These are phyloP conservation scores for Tricholoma terreum DNA, from an alignment of 768 basidiomycete species.

Conservation along the genomic window DNA sequence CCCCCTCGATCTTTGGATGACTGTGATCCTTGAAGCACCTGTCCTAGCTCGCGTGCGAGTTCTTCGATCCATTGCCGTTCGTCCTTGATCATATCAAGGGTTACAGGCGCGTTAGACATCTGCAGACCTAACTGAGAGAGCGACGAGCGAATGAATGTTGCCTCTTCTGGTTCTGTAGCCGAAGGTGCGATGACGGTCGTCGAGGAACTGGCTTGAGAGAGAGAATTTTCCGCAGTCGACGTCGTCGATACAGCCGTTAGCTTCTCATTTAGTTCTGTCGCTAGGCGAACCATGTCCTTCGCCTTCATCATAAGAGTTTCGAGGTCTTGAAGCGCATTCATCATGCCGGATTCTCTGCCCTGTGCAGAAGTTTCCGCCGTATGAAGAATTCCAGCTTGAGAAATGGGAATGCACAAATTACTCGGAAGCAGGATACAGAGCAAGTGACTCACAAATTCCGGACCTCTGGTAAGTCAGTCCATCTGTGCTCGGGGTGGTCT, in stretches of 20 bases:
- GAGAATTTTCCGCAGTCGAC: conserved; percentile 20
- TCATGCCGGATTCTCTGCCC: conserved; percentile 61
- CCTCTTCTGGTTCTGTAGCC: conserved; percentile 70
- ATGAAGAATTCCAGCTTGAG: conserved; percentile 64
- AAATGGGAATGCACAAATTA: not conserved
- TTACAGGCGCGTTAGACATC: conserved; percentile 75
- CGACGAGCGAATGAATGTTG: conserved; percentile 83
- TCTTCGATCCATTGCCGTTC: conserved; percentile 77
- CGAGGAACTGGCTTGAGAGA: conserved; percentile 18
- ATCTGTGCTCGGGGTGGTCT: not conserved
- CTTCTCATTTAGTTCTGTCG: conserved; percentile 82
- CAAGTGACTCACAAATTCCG: conserved; percentile 47
- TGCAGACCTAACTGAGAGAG: conserved; percentile 88
- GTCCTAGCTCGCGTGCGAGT: conserved; percentile 78
- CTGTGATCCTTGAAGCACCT: conserved; percentile 54
- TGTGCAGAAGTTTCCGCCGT: conserved; percentile 68
- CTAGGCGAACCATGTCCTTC: conserved; percentile 88
- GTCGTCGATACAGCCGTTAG: conserved; percentile 46
- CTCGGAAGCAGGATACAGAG: not conserved
- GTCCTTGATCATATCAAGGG: conserved; percentile 83
- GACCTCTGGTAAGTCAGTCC: conserved; percentile 28
- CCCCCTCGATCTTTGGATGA: conserved; percentile 37
- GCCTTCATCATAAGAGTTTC: conserved; percentile 90
- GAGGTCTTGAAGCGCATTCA: conserved; percentile 78
- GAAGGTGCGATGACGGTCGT: conserved; percentile 33